Evolutionary conservation across 148 eudicot species (phyloP), one percentile per base, ranked within the genome.

Genomic region (Dianthus caryophyllus): DNA sequence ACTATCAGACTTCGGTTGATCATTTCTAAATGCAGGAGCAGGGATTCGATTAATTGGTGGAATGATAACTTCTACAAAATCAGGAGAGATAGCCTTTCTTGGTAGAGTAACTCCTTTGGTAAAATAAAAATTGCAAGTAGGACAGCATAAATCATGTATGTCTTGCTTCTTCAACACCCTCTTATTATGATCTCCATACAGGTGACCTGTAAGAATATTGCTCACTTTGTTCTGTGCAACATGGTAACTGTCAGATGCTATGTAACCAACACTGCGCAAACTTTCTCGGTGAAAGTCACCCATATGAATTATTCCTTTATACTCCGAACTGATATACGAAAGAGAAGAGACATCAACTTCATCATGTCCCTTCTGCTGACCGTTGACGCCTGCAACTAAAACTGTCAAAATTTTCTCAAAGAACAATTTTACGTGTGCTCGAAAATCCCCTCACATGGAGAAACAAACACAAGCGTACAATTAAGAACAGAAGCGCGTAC

Each of bases 71-170:
- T 83, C 84, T 61, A 70, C 86, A 41, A 15, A 21, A 63, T 58
- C 80, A 61, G 63, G 50, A 24, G 76, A 49, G 74, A 72, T 74
- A 26, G 73, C 84, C 44, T 88, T 86, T 79, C 87, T 79, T 39
- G 87, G 84, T 68, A 90, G 84, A 72, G 85, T 78, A 54, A 84
- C 90, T 79, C 83, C 82, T 73, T 76, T 86, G 76, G 96, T 90
- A 51, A 88, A 83, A 66, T 94, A 90, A 31, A 89, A 88, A 39
- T 88, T 86, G 72, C 96, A 93, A 71, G 85, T 90, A 50, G 96
- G 90, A 68, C 96, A 93, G 66, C 47, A 83, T 21, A 86, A 61
- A 66, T 94, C 96, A 77, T 90, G 88, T 21, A 86, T 76, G 52
- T 80, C 82, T 64, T 84, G 87, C 78, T 83, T 77, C 63, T 78